A percentile compares a stretch with the other conserved stretches of the same genome.
Evolutionary conservation across 306 rosid genomes (phyloP).

Genomic region (Dicorynia guianensis): DNA sequence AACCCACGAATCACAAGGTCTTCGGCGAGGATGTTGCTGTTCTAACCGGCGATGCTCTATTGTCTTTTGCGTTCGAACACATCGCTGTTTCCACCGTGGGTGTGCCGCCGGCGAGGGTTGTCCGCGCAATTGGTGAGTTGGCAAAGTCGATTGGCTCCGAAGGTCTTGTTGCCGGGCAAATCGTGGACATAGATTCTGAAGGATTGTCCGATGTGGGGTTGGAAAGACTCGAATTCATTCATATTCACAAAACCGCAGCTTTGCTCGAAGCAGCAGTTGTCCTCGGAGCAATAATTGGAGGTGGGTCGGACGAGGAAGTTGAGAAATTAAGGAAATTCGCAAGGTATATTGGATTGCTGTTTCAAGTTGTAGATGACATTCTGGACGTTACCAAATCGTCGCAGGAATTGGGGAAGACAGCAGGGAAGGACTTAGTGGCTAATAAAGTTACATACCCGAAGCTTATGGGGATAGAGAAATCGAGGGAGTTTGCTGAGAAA

Average conservation of each 20-base stretch:
- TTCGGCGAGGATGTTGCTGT: constrained; percentile 82
- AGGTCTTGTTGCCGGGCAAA: constrained; percentile 79
- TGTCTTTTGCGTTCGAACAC: constrained; percentile 73
- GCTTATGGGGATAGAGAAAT: constrained; percentile 67
- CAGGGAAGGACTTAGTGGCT: constrained; percentile 82
- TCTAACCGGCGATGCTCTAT: constrained; percentile 77
- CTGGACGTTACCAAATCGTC: constrained; percentile 83
- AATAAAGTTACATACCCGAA: constrained; percentile 82
- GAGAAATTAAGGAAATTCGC: constrained; percentile 71
- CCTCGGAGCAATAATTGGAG: constrained; percentile 73
- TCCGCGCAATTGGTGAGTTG: constrained; percentile 60
- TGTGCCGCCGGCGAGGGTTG: constrained; percentile 48
- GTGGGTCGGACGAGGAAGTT: constrained; percentile 58
- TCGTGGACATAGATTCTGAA: constrained; percentile 64
- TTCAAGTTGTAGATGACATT: constrained; percentile 88
- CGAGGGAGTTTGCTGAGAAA: constrained; percentile 67
- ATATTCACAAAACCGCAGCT: constrained; percentile 74
- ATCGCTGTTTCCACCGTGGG: constrained; percentile 50
- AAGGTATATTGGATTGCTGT: constrained; percentile 64
- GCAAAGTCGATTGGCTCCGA: constrained; percentile 69
- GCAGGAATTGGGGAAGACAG: constrained; percentile 77
- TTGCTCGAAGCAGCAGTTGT: constrained; percentile 71
- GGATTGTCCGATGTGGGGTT: constrained; percentile 56
- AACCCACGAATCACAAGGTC: constrained; percentile 73
- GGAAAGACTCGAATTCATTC: constrained; percentile 69